Evolutionary conservation across 2,329 filamentous ascomycete species (phyloP).

Genomic region (Teratosphaeria epicoccoides): DNA sequence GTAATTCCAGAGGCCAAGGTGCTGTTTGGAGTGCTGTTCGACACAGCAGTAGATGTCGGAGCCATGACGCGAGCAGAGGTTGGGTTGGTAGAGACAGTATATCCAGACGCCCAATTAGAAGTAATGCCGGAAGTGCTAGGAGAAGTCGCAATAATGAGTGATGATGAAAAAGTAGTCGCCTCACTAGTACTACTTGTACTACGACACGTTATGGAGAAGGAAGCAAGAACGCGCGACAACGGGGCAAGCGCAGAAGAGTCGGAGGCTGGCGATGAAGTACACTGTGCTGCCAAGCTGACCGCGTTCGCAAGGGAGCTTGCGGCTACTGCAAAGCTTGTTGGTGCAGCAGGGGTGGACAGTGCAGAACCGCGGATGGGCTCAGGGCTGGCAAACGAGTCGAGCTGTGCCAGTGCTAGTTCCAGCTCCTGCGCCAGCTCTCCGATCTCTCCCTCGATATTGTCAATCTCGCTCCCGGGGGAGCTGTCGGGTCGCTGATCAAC

Average conservation of each 20-base stretch:
- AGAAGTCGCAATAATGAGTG: neutral
- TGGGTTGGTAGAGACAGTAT: neutral
- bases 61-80: conserved; percentile 1
- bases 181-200: neutral
- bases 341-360: neutral
- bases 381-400: neutral
- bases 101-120: neutral
- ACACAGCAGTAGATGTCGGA: neutral
- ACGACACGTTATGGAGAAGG: no score
- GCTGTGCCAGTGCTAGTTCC: neutral
- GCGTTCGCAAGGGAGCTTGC: neutral
- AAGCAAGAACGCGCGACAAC: neutral
- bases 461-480: neutral
- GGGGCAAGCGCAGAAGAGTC: neutral
- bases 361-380: neutral
- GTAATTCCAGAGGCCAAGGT: neutral
- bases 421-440: neutral
- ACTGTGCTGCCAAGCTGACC: neutral
- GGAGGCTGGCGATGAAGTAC: neutral
- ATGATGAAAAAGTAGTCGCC: neutral
- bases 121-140: neutral
- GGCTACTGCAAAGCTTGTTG: neutral
- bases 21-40: neutral
- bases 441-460: conserved; percentile 1
- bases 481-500: neutral